Base-by-base conservation (phyloP, 2,329 filamentous ascomycete species). In the Lizonia empirigonia region DNA sequence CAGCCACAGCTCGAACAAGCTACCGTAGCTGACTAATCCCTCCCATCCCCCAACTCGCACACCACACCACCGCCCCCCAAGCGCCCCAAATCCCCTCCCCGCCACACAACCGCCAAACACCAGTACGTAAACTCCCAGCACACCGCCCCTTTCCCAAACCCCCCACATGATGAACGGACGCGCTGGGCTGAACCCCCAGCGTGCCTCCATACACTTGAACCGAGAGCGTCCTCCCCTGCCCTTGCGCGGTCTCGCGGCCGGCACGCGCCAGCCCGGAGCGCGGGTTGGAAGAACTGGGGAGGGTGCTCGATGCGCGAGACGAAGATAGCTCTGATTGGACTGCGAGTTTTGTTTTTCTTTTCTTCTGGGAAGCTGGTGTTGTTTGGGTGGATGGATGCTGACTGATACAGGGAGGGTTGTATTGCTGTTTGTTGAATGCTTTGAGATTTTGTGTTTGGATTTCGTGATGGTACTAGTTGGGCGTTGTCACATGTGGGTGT, bases 281-380 rank as follows among this genome's bases (percentile, higher is more conserved):
- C 15, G 40, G 5, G 15, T 27, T 40, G 32, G 27, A 15, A 36
- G 35, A 51, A 35, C 42, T 20, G n/a, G 51, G 51, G 26, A 30
- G 20, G 35, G 16, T 22, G 40, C 26, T 54, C 22, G 30, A 54
- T 54, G 51, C 35, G 51, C 45, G 51, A 54, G 24, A 49, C 34
- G 15, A 54, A 54, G 51, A 54, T 54, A 54, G 51, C 52, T 56
- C 56, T 57, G 48, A 53, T 53, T 18, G 19, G 27, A 35, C 16
- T n/a, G 2, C 12, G 1, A 27, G 13, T 27, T 27, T 13, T n/a
- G n/a, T n/a, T 27, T 27, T 27, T 10, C 8, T 12, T 15, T 13
- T 9, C 5, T 29, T 29, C 1, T n/a, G 12, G 26, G 2, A 15
- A n/a, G n/a, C 9, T 30, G 27, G n/a, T 3, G n/a, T 16, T 7